Percentiles rank a stretch among this genome's conserved stretches.
phyloP scores from a whole-genome alignment of 306 rosid genomes.

The Fagus sylvatica region DNA sequence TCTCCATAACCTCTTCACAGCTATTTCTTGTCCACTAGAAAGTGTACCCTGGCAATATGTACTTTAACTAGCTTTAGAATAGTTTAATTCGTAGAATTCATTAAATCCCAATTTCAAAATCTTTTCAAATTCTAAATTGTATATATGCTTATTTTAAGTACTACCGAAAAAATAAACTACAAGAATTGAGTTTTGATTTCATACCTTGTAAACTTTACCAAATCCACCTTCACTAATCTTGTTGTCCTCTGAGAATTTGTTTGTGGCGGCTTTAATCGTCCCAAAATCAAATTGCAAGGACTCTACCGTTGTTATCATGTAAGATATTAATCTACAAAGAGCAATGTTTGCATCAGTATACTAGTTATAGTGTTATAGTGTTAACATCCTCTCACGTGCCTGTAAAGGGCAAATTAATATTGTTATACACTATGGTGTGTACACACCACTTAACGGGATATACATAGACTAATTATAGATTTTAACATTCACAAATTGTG shows the following conservation, averaged over 20 bases:
- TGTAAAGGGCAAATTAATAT: no score
- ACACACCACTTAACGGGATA: no score
- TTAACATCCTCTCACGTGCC: no score
- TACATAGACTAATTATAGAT: no score
- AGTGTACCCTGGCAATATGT: conserved; percentile 25
- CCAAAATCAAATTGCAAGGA: conserved; percentile 23
- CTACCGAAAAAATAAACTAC: neutral
- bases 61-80: neutral
- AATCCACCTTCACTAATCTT: conserved; percentile 35
- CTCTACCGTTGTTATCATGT: neutral
- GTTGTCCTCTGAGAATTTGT: conserved; percentile 18
- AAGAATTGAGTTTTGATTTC: neutral
- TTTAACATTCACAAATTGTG: no score
- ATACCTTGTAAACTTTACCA: conserved; percentile 29
- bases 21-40: conserved; percentile 23
- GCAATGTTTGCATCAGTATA: neutral
- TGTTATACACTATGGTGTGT: no score
- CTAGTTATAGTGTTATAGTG: no score
- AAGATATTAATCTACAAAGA: neutral
- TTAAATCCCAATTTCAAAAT: neutral
- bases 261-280: conserved; percentile 29
- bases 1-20: conserved; percentile 20
- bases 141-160: neutral
- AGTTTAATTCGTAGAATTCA: neutral
- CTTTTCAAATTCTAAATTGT: neutral